Conservation (phyloP, 2,329 filamentous ascomycete species). For the Fusarium hainanense region DNA sequence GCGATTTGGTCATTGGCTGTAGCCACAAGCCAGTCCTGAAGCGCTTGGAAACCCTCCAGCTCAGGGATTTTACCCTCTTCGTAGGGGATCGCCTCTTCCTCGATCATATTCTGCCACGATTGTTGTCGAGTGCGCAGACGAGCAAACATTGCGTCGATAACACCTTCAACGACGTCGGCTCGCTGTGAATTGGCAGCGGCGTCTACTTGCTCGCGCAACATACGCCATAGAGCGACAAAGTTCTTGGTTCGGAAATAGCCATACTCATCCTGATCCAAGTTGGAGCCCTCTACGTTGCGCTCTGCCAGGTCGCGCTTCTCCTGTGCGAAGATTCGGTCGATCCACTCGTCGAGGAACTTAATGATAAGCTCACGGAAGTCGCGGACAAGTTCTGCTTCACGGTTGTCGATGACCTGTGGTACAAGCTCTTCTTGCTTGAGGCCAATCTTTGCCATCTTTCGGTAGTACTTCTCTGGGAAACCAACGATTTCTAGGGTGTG, state of each 20-base stretch:
- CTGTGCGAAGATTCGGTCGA: slow-evolving; percentile 87
- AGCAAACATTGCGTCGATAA: slow-evolving; percentile 95
- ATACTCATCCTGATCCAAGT: slow-evolving; percentile 87
- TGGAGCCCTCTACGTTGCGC: slow-evolving; percentile 76
- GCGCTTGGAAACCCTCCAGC: slow-evolving; percentile 76
- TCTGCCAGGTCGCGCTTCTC: slow-evolving; percentile 86
- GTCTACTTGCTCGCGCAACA: slow-evolving; percentile 92
- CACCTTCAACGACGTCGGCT: slow-evolving; percentile 90
- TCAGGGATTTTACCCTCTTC: slow-evolving; percentile 66
- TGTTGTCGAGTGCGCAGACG: slow-evolving; percentile 85
- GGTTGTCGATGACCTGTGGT: slow-evolving; percentile 89
- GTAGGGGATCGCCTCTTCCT: slow-evolving; percentile 84
- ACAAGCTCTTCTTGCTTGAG: slow-evolving; percentile 79
- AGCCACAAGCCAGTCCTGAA: slow-evolving; percentile 96
- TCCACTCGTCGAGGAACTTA: slow-evolving; percentile 96
- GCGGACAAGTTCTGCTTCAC: slow-evolving; percentile 88
- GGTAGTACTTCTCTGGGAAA: slow-evolving; percentile 96
- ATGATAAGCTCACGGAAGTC: slow-evolving; percentile 97
- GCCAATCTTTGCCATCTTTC: slow-evolving; percentile 92
- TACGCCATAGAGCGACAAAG: slow-evolving; percentile 94
- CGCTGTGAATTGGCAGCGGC: slow-evolving; percentile 87
- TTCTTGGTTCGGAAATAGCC: slow-evolving; percentile 93
- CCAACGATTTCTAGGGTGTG: slow-evolving; percentile 93
- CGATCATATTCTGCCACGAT: slow-evolving; percentile 87
- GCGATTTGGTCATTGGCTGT: slow-evolving; percentile 99